Evolutionary conservation across 257 asterid genomes (phyloP).

Genomic region (Solanum lycopersicoides): DNA sequence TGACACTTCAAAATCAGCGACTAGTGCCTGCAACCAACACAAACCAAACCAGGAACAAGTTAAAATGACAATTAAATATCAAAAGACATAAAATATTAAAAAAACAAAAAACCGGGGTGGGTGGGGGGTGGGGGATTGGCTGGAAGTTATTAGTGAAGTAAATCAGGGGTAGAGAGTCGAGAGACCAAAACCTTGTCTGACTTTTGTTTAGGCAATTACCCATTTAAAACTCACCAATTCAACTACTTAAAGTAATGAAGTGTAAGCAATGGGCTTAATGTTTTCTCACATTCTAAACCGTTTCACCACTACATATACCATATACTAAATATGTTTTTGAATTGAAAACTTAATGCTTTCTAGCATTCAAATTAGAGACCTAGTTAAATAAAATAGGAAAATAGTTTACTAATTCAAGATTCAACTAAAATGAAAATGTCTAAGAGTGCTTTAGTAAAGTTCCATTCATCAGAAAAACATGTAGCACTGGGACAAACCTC

Average conservation of each 20-base stretch:
- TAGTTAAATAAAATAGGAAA: not conserved
- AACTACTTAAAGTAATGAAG: not conserved
- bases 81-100: not conserved
- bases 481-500: conserved; percentile 57
- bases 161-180: not conserved
- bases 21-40: conserved; percentile 40
- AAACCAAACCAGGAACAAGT: not conserved
- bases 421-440: not conserved
- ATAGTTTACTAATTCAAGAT: not conserved
- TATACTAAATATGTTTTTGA: not conserved
- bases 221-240: not conserved
- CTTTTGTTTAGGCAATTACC: not conserved
- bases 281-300: not conserved
- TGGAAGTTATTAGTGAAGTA: not conserved
- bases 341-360: not conserved
- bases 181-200: not conserved
- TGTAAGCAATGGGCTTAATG: not conserved
- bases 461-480: not conserved
- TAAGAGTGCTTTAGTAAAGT: not conserved
- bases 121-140: not conserved
- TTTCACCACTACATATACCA: not conserved
- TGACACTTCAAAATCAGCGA: conserved; percentile 88
- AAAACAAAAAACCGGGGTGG: not conserved
- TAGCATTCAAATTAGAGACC: not conserved
- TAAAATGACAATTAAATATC: not conserved